Base-by-base conservation (phyloP, 2,329 filamentous ascomycete genomes). In the Pseudogymnoascus destructans region DNA sequence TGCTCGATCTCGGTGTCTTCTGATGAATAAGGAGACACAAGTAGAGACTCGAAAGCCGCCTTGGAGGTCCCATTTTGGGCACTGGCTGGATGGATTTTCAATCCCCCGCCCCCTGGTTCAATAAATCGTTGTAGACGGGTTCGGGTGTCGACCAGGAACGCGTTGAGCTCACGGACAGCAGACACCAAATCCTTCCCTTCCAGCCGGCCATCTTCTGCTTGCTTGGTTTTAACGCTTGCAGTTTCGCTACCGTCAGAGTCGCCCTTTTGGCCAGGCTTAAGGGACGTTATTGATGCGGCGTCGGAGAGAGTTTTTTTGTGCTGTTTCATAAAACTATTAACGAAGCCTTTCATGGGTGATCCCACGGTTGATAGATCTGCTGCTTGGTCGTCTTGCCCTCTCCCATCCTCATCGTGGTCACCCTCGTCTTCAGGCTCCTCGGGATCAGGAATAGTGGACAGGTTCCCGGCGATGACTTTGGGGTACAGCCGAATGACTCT, bases 401-500 rank as follows among this genome's bases (percentile, higher is more conserved):
- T 72, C 70, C 19, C 65, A 9, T 70, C 69, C 5, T 70, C 66
- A 13, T 74, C 70, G 1, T 70, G 68, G 15, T 71, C 70, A 3
- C 73, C 71, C 46, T 77, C 75, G 0, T 73, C 70, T 5, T 72
- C 71, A 3, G 73, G 70, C 2, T 75, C 74, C 7, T 80, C 74
- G 2, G 35, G 54, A 3, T 35, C 32, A 23, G 54, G 54, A 63
- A 84, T 75, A 1, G 75, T 78, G 0, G 89, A 90, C 1, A 95
- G 72, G 21, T 89, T 82, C 0, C 93, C 93, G 0, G 92, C 87
- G 63, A 98, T 95, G 7, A 83, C 77, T 61, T 78, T 84, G 1
- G 93, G 93, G 65, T 90, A 98, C 8, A 97, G 73, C 38, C 81
- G 82, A 61, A 98, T 83, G 2, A 97, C 93, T 56, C 88, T 79